Evolutionary conservation across 768 basidiomycete species (phyloP), one percentile per base, ranked within the genome.

Genomic region (Leucocoprinus leucothites): DNA sequence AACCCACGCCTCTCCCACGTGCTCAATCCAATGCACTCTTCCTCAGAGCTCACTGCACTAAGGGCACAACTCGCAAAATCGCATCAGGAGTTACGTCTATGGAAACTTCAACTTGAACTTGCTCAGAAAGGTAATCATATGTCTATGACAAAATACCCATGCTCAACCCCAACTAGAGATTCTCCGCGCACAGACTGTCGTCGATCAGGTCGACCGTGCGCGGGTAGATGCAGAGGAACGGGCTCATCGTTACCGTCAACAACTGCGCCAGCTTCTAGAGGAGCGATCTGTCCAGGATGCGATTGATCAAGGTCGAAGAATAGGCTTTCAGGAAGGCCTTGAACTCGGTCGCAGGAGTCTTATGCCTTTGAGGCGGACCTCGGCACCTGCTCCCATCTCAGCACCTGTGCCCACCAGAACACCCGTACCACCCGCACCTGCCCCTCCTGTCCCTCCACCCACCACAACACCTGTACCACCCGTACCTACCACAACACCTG

Each of bases 61-160:
- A 69, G 75, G 28, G 60, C 63, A 26, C 70, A 72, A 7, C 57
- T 77, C 8, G 50, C 63, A 2, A 65, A 61, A 3, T 59, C 72
- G 60, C 49, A 67, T 64, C 75, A 82, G 28, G 85, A 87, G 58
- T 62, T 85, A 44, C 68, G 71, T 46, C 51, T 84, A 51, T 86
- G 84, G 63, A 85, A 82, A 63, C 47, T 79, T 1, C 82, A 85
- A 70, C 67, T 85, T 24, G 78, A 81, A 16, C 69, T 76, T 31
- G 85, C 85, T 14, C 83, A 86, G 59, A 72, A 71, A 65, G 75
- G 75, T 77, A 19, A 59, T 43, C 18, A 19, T 25, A 43, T 25
- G 14, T 14, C 22, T 40, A 26, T 16, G 25, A 16, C 38, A 18
- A n/a, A 35, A 46, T 49, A 53, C 44, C 59, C 18, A 48, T 22